Percentiles rank a stretch among this genome's conserved stretches.
Conservation (phyloP, 805 yeast species). For the Metschnikowia baotianmanensis region DNA sequence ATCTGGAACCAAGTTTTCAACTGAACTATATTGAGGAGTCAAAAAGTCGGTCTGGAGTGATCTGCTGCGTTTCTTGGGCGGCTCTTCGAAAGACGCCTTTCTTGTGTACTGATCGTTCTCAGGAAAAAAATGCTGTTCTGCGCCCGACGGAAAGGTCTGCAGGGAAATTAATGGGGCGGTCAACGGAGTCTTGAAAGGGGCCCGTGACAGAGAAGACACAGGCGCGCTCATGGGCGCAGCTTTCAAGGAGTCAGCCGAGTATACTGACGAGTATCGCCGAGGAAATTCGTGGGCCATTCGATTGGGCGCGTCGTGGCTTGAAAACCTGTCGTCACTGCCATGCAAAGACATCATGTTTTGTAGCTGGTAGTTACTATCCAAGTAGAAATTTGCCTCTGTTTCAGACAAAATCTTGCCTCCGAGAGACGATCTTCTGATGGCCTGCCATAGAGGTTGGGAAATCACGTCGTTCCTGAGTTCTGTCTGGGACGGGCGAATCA, state of each 20-base stretch:
- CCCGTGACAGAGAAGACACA: background rate
- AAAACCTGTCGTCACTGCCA: slow-evolving; percentile 1
- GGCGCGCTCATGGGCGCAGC: slow-evolving; percentile 1
- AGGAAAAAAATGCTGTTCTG: slow-evolving; percentile 1
- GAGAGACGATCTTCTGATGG: slow-evolving; percentile 55
- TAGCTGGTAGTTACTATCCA: slow-evolving; percentile 44
- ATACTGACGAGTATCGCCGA: slow-evolving; percentile 1
- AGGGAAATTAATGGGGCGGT: slow-evolving; percentile 5
- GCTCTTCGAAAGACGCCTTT: background rate
- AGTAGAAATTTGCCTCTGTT: slow-evolving; percentile 48
- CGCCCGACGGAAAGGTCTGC: background rate
- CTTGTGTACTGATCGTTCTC: background rate
- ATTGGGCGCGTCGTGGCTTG: background rate
- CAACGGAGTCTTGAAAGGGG: slow-evolving; percentile 1
- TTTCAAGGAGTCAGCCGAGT: slow-evolving; percentile 1
- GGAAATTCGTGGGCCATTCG: background rate
- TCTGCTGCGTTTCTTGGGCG: slow-evolving; percentile 5
- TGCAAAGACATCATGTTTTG: slow-evolving; percentile 30
- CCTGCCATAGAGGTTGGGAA: slow-evolving; percentile 48
- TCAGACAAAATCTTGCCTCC: slow-evolving; percentile 55
- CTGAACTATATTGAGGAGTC: background rate
- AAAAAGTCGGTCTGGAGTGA: slow-evolving; percentile 1
- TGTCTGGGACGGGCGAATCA: slow-evolving; percentile 57
- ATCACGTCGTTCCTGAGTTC: slow-evolving; percentile 51
- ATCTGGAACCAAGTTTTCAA: slow-evolving; percentile 2